Base-by-base conservation (phyloP, 805 yeast genomes). In the Spathaspora passalidarum region DNA sequence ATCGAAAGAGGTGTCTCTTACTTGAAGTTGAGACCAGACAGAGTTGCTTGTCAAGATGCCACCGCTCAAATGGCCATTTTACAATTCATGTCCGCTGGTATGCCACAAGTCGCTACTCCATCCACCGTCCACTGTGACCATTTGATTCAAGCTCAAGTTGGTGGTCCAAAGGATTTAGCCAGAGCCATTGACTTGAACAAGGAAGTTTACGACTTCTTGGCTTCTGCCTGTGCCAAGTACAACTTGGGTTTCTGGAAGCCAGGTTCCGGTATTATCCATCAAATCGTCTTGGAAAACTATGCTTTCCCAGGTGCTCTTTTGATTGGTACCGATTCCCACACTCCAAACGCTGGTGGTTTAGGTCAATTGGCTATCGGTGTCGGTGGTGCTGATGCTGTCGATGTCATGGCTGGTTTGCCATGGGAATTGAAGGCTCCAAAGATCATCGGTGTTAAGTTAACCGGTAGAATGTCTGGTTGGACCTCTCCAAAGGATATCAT, bases 321-420 rank as follows among this genome's bases (percentile, higher is more conserved):
- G 78, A 82, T 91, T 57, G 97, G 97, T 78, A 91, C 97, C 47
- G 97, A 91, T 75, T 89, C 96, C 26, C 97, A 91, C 74, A 91
- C 97, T 59, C 97, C 97, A 51, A 91, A 91, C 70, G 97, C 97
- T 49, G 97, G 97, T 79, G 97, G 97, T 74, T 80, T 91, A 63
- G 97, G 97, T 76, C 95, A 88, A 75, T 81, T 91, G 62, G 97
- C 97, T 56, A 91, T 91, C 58, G 98, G 97, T 81, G 97, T 92
- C 57, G 98, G 97, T 79, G 98, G 98, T 80, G 98, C 98, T 56
- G 98, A 91, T 70, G 97, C 97, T 52, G 98, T 91, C 57, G 98
- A 91, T 68, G 97, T 89, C 50, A 81, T 91, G 84, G 88, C 97
- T 50, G 86, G 86, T 63, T 79, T 89, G 56, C 86, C 98, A 47